Base-by-base conservation (phyloP, 306 rosid genomes). In the Vigna hirtella region DNA sequence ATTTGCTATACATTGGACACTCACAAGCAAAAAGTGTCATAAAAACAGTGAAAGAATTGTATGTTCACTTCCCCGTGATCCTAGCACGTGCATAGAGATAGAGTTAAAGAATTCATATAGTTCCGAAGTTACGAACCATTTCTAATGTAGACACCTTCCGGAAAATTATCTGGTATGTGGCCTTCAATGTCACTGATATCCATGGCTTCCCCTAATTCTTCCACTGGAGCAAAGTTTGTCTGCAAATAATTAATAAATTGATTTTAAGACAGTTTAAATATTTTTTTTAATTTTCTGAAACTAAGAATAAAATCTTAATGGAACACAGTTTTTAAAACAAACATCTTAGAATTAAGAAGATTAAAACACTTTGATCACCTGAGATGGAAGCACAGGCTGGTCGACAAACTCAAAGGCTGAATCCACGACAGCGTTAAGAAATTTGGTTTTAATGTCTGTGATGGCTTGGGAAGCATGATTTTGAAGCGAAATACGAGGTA, bases 361-460 rank as follows among this genome's bases (percentile, higher is more conserved):
- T 24, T 24, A 24, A 24, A 24, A 24, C 3, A 24, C 3, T 24
- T 24, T 24, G 28, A 24, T 24, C 40, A 83, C 89, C 89, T 87
- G 90, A 78, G 89, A 84, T 49, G 91, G 88, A 50, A 82, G 87
- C 73, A 83, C 57, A 1, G 84, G 84, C 57, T 78, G 87, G 72
- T 89, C 84, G 3, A 75, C 58, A 66, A 84, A 81, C 74, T 84
- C 87, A 20, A 83, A 91, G 6, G 85, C 74, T 0, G 83, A 84
- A 77, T 86, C 90, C 9, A 91, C 91, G 32, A 91, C 71, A 8
- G 77, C 86, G 15, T 89, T 89, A 70, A 87, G 15, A 55, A 86
- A 7, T 61, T 72, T 81, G 6, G 56, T 34, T 8, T 73, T 78
- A 13, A 77, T 11, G 53, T 13, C 52, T 47, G 50, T 57, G 22